phyloP scores from a whole-genome alignment of 495 filamentous ascomycete species.

The Platismatia glauca region DNA sequence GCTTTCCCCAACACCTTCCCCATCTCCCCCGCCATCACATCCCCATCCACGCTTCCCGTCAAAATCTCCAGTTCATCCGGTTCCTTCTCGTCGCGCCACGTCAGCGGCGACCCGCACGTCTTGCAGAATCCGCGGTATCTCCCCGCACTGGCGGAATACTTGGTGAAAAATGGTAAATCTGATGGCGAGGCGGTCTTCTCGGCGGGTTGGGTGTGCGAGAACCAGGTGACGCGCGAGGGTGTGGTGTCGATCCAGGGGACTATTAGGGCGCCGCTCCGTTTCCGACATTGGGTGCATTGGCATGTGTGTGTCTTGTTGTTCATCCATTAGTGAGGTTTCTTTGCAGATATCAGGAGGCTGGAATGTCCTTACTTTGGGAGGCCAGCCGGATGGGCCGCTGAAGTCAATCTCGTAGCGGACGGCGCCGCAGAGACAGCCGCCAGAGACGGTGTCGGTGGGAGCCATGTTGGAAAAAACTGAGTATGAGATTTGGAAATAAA shows the following conservation, averaged over 20 bases:
- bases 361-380: neutral
- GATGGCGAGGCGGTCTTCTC: neutral
- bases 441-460: neutral
- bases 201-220: too few species aligned
- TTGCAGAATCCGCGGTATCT: neutral
- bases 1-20: neutral
- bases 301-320: too few species aligned
- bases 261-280: too few species aligned
- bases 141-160: neutral
- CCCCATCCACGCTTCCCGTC: conserved; percentile 1
- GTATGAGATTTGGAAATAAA: too few species aligned
- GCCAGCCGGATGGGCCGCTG: neutral
- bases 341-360: too few species aligned
- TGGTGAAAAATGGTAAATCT: neutral
- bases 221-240: too few species aligned
- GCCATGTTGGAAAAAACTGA: neutral
- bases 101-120: neutral
- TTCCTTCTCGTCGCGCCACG: neutral
- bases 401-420: neutral
- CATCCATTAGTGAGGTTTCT: too few species aligned
- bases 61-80: neutral
- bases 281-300: too few species aligned
- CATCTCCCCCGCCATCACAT: neutral
- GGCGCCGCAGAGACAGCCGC: conserved; percentile 8
- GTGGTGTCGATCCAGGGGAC: too few species aligned